phyloP scores from a whole-genome alignment of 371 early-diverging fungal genomes.

The Rhizomucor miehei region DNA sequence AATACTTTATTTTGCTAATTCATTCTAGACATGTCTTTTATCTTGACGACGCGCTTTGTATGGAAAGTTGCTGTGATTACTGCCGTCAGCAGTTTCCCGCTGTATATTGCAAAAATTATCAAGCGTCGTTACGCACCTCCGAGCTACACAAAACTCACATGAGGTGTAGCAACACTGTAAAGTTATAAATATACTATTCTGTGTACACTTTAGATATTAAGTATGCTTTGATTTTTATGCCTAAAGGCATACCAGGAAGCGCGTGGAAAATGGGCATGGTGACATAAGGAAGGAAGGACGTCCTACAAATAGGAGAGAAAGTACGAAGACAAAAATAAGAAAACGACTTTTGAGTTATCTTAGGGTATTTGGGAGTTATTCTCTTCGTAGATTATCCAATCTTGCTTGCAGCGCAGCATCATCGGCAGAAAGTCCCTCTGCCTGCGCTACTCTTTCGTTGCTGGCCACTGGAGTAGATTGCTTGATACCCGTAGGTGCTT shows the following conservation, averaged over 20 bases:
- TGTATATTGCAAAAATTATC: slow-evolving; percentile 73
- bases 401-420: slow-evolving; percentile 91
- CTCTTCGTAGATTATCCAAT: slow-evolving; percentile 83
- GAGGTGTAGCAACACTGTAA: background rate
- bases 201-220: too few species aligned
- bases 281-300: too few species aligned
- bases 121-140: slow-evolving; percentile 76
- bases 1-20: background rate
- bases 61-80: slow-evolving; percentile 94
- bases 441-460: slow-evolving; percentile 43
- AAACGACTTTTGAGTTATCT: too few species aligned
- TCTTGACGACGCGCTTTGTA: slow-evolving; percentile 76
- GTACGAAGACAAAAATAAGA: too few species aligned
- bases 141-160: slow-evolving; percentile 65
- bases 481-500: slow-evolving; percentile 58
- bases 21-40: slow-evolving; percentile 75
- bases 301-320: too few species aligned
- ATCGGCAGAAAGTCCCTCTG: slow-evolving; percentile 63
- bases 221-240: too few species aligned
- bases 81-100: slow-evolving; percentile 81
- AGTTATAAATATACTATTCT: too few species aligned
- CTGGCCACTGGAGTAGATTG: slow-evolving; percentile 43
- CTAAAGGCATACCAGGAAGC: too few species aligned
- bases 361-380: slow-evolving; percentile 42
- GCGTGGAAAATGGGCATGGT: too few species aligned